phyloP scores from a whole-genome alignment of 2,329 filamentous ascomycete species.

The Paraconiothyrium brasiliense region DNA sequence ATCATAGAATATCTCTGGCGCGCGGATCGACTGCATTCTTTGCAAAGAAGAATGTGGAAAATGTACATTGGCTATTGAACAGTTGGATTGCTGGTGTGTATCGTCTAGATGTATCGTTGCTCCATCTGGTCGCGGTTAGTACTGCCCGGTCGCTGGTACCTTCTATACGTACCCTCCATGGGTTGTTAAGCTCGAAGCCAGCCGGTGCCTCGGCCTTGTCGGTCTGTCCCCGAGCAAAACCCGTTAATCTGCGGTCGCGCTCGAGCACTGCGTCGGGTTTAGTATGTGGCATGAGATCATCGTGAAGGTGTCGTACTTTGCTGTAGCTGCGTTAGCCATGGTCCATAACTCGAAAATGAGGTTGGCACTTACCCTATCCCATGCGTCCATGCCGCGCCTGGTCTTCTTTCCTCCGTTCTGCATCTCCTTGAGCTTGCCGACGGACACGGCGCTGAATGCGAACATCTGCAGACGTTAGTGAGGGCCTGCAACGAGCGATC shows the following conservation, averaged over 20 bases:
- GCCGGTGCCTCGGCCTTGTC: conserved; percentile 66
- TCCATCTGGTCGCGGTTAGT: conserved; percentile 49
- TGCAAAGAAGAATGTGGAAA: not conserved
- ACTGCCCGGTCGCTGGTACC: conserved; percentile 2
- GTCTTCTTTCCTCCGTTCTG: conserved; percentile 70
- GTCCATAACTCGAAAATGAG: conserved; percentile 20
- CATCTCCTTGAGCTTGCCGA: conserved; percentile 66
- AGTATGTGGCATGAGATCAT: conserved; percentile 46
- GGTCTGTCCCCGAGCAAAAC: conserved; percentile 68
- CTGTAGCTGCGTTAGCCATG: conserved; percentile 56
- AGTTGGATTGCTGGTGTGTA: conserved; percentile 17
- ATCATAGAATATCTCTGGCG: too few relatives aligned
- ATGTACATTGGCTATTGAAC: conserved; percentile 22
- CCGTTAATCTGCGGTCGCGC: conserved; percentile 70
- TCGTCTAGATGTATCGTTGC: conserved; percentile 46
- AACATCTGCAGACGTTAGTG: conserved; percentile 62
- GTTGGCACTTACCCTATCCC: conserved; percentile 67
- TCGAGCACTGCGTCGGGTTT: conserved; percentile 67
- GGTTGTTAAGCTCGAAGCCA: conserved; percentile 73
- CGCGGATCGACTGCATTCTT: not conserved
- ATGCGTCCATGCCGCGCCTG: conserved; percentile 68
- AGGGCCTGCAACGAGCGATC: conserved; percentile 18
- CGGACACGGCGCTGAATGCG: conserved; percentile 65
- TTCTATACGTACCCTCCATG: conserved; percentile 67
- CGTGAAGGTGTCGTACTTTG: conserved; percentile 60